Conservation (phyloP, 208 protist species). For the Leishmania aethiopica region DNA sequence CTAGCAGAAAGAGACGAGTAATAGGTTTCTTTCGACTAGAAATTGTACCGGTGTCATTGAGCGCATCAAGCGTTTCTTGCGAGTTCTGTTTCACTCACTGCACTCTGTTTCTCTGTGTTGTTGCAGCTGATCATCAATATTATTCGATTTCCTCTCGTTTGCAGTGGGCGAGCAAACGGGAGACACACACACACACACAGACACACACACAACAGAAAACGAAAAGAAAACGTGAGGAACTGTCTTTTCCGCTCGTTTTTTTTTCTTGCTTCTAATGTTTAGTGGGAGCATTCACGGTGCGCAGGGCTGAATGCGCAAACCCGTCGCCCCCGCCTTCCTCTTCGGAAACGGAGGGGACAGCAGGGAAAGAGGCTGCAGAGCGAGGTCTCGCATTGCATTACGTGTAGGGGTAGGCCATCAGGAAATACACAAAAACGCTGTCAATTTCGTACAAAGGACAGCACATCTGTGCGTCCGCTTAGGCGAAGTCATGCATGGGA, state of each 20-base stretch:
- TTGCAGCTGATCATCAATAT: neutral
- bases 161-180: neutral
- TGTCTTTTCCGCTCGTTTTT: neutral
- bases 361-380: neutral
- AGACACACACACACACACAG: neutral
- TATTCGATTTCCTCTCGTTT: neutral
- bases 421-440: neutral
- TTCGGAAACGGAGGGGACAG: neutral
- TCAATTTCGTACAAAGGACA: too few relatives aligned
- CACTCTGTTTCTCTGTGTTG: neutral
- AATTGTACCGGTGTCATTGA: neutral
- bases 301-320: neutral
- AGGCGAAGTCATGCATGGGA: neutral
- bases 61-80: neutral
- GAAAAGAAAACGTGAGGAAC: neutral
- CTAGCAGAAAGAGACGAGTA: neutral
- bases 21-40: neutral
- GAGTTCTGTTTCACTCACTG: neutral
- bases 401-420: neutral
- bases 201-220: neutral
- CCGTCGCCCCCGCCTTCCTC: neutral
- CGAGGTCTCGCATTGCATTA: neutral
- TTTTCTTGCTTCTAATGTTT: neutral
- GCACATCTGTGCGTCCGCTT: neutral
- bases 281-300: neutral